Base-by-base conservation (phyloP, 1,284 basidiomycete genomes). In the Bondarzewia mesenterica region DNA sequence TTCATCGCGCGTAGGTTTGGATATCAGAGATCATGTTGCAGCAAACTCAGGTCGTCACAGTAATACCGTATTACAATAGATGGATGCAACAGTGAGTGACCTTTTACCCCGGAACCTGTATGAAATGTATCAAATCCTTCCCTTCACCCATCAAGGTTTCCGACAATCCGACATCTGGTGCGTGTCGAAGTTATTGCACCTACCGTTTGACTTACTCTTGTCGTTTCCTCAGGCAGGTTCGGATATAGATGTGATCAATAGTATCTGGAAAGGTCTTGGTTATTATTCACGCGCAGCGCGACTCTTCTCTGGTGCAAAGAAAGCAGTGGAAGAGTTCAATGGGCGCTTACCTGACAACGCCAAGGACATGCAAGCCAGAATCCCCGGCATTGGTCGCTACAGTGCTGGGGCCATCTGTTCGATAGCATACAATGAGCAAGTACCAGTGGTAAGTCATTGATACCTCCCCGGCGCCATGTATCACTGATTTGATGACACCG, bases 11-110 rank as follows among this genome's bases (percentile, higher is more conserved):
- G n/a, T 27, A 91, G 83, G 87, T 90, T 10, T 90, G 87, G 85
- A 74, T 96, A 40, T 90, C 87, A 10, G 93, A 97, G 65, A 87
- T 97, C 54, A 98, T 98, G 95, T 75, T 97, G 5, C 95, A 99
- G 63, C 95, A 99, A 65, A 98, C 95, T 0, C 93, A 93, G 61
- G 87, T 90, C 21, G 77, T 72, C 3, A 95, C 93, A 0, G 93
- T 94, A 12, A 92, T 93, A 54, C 87, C 86, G 0, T 96, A 93
- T 64, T 95, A 89, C 66, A 82, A 81, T 42, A 75, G 74, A 36
- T 94, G 92, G 91, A 88, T 93, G 73, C 70, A 72, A 55, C 84
- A 74, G 85, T 88, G 56, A 50, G 75, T 69, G 23, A 20, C 35
- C 40, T 49, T 41, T 52, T 45, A 32, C 29, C n/a, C n/a, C n/a